Conservation (phyloP, 2,329 filamentous ascomycete genomes). For the Aspergillus pseudonomiae region DNA sequence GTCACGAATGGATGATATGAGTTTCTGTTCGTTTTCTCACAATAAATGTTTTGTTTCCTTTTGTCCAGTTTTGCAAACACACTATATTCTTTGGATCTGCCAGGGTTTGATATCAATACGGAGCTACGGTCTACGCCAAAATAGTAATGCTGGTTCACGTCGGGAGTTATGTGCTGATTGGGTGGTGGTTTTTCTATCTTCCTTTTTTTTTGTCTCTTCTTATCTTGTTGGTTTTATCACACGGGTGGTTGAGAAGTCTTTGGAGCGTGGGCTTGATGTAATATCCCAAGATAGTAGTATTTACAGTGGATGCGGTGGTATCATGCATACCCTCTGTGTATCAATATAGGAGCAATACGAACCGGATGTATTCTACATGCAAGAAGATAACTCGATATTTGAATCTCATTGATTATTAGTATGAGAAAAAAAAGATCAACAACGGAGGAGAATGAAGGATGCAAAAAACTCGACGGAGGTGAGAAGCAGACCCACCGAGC, state of each 20-base stretch:
- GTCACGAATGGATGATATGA: background rate
- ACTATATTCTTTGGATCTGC: background rate
- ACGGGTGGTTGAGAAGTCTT: background rate
- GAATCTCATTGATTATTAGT: background rate
- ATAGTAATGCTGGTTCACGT: background rate
- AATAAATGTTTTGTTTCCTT: no score
- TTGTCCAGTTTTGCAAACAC: background rate
- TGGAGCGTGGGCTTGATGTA: background rate
- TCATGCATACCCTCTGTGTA: background rate
- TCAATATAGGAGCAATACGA: background rate
- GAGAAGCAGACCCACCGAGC: background rate
- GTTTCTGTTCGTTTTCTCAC: background rate
- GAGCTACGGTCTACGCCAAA: background rate
- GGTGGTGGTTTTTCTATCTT: background rate
- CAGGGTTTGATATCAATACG: background rate
- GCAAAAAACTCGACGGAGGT: background rate
- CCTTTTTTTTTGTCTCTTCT: background rate
- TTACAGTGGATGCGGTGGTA: slow-evolving; percentile 5
- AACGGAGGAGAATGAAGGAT: background rate
- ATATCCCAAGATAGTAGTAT: background rate
- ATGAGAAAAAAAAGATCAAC: background rate
- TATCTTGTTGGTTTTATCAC: background rate
- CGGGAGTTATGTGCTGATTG: background rate
- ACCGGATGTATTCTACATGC: background rate
- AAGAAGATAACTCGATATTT: no score